Evolutionary conservation across 2,329 filamentous ascomycete genomes (phyloP).

Genomic region (Penicillium sp.): DNA sequence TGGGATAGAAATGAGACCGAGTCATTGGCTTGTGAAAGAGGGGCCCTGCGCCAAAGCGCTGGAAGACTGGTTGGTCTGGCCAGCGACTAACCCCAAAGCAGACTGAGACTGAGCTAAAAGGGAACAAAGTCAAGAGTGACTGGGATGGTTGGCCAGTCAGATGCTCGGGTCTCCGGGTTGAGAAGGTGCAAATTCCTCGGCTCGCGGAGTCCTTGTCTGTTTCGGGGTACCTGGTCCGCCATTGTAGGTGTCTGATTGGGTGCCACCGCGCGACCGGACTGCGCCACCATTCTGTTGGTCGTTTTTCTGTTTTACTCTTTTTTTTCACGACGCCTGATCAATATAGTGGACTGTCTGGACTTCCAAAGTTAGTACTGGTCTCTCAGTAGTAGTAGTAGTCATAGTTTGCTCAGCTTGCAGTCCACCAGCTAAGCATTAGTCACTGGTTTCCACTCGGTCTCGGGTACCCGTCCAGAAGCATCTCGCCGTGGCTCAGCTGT

Average conservation of each 20-base stretch:
- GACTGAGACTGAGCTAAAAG: background rate
- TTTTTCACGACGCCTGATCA: slow-evolving; percentile 5
- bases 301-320: background rate
- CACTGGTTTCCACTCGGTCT: background rate
- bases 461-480: background rate
- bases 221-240: slow-evolving; percentile 8
- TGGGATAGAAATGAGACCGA: background rate
- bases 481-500: background rate
- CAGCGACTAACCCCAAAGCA: background rate
- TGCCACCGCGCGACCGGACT: background rate
- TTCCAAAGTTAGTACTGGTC: background rate
- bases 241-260: background rate
- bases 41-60: background rate
- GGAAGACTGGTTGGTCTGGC: background rate
- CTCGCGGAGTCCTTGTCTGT: slow-evolving; percentile 18
- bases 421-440: background rate
- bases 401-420: background rate
- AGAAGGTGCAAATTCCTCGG: slow-evolving; percentile 14
- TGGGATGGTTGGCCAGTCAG: slow-evolving; percentile 30
- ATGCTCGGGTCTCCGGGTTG: slow-evolving; percentile 31
- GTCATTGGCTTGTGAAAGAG: slow-evolving; percentile 3
- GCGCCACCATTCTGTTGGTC: slow-evolving; percentile 8
- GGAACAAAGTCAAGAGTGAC: slow-evolving; percentile 4
- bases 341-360: background rate
- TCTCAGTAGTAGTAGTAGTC: background rate